Conservation (phyloP, 2,329 filamentous ascomycete genomes). For the Elsinoe perseae region DNA sequence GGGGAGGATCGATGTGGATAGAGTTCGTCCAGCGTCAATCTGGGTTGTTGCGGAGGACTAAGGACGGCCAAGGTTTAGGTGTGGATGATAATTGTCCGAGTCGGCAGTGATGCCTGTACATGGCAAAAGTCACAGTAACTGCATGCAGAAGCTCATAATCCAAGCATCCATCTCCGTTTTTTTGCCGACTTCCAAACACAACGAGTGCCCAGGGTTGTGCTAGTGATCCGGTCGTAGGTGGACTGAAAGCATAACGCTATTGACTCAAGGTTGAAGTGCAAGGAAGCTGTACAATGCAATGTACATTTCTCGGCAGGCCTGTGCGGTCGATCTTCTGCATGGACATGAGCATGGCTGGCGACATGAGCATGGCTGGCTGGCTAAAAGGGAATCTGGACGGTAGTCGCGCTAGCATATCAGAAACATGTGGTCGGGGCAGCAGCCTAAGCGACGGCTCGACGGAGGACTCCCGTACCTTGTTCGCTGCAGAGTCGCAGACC, state of each 20-base stretch:
- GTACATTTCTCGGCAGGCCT: not conserved
- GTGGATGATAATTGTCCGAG: slow-evolving; percentile 10
- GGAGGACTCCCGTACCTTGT: slow-evolving; percentile 1
- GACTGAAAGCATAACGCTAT: slow-evolving; percentile 3
- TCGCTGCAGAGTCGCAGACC: too few species aligned
- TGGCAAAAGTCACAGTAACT: not conserved
- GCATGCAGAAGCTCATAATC: not conserved
- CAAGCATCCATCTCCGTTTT: not conserved
- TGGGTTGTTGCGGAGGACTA: not conserved
- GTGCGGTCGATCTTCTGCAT: slow-evolving; percentile 9
- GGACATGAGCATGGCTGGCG: slow-evolving; percentile 7
- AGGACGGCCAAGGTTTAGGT: not conserved
- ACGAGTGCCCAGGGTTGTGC: slow-evolving; percentile 1
- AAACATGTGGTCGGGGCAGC: slow-evolving; percentile 14
- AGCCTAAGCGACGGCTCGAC: slow-evolving; percentile 11
- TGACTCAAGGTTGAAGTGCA: slow-evolving; percentile 3
- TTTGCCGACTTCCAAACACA: not conserved
- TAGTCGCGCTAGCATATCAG: slow-evolving; percentile 4
- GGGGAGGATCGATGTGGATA: not conserved
- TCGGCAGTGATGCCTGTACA: not conserved
- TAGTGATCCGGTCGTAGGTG: not conserved
- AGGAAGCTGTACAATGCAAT: not conserved
- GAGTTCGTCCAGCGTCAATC: slow-evolving; percentile 1
- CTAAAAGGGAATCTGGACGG: not conserved
- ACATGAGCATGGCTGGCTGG: not conserved